Evolutionary conservation across 176 grass and related monocot species (phyloP).

Genomic region (Zea mays): Zm-B73-REFERENCE-NAM-5.0 NC_050105.1:146592001-146592500

Average conservation of each 20-base stretch:
- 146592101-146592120: constrained; percentile 19
- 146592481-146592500: constrained; percentile 38
- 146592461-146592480: constrained; percentile 34
- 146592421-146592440: not conserved
- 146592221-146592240: not conserved
- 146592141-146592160: constrained; percentile 10
- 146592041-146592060: constrained; percentile 25
- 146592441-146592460: constrained; percentile 1
- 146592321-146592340: constrained; percentile 28
- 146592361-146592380: constrained; percentile 30
- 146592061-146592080: constrained; percentile 23
- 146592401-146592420: constrained; percentile 3
- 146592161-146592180: not conserved
- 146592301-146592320: constrained; percentile 22
- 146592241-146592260: constrained; percentile 15
- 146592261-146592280: constrained; percentile 2
- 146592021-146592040: constrained; percentile 31
- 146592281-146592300: constrained; percentile 25
- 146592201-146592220: not conserved
- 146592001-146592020: constrained; percentile 20
- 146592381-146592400: constrained; percentile 14
- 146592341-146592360: constrained; percentile 35
- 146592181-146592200: not conserved
- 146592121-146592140: constrained; percentile 24
- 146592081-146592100: constrained; percentile 12